These are phyloP conservation scores for Aspergillus carbonarius DNA, from an alignment of 2,329 filamentous ascomycete species.

Conservation along the genomic window DNA sequence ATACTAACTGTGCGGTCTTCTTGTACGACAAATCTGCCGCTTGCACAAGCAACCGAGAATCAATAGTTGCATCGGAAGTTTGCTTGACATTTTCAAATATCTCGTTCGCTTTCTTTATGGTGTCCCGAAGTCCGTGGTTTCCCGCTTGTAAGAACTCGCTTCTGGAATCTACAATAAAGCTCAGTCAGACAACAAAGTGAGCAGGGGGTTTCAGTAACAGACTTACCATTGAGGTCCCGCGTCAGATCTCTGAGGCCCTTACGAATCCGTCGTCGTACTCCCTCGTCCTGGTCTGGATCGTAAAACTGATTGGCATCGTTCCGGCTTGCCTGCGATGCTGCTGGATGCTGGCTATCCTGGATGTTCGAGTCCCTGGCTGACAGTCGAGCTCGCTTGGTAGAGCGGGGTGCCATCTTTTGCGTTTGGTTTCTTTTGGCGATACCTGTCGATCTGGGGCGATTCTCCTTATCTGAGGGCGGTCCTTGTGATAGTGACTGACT, in stretches of 20 bases:
- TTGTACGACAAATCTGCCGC: constrained; percentile 78
- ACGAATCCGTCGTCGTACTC: constrained; percentile 70
- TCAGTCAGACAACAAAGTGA: not conserved
- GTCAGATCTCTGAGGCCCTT: constrained; percentile 68
- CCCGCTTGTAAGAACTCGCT: constrained; percentile 68
- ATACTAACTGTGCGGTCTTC: constrained; percentile 70
- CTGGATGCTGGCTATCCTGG: constrained; percentile 27
- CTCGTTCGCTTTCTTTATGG: constrained; percentile 65
- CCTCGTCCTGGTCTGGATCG: constrained; percentile 78
- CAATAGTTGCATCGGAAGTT: constrained; percentile 85
- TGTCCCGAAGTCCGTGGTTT: constrained; percentile 64
- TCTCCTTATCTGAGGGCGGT: constrained; percentile 53
- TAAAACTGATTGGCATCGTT: constrained; percentile 57
- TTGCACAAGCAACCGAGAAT: constrained; percentile 80
- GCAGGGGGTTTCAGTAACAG: too few species aligned
- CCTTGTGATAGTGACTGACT: constrained; percentile 33
- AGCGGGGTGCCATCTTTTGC: constrained; percentile 36
- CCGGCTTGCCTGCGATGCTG: constrained; percentile 25
- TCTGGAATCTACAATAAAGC: constrained; percentile 58
- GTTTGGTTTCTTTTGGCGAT: constrained; percentile 46
- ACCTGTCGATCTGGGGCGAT: constrained; percentile 29
- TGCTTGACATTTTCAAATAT: constrained; percentile 72
- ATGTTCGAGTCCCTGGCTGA: constrained; percentile 33
- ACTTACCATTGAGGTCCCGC: constrained; percentile 58
- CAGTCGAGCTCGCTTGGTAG: constrained; percentile 45